A percentile compares a stretch with the other conserved stretches of the same genome.
These are phyloP conservation scores for Amaranthus palmeri DNA, from an alignment of 148 eudicot genomes.

Conservation along the genomic window DNA sequence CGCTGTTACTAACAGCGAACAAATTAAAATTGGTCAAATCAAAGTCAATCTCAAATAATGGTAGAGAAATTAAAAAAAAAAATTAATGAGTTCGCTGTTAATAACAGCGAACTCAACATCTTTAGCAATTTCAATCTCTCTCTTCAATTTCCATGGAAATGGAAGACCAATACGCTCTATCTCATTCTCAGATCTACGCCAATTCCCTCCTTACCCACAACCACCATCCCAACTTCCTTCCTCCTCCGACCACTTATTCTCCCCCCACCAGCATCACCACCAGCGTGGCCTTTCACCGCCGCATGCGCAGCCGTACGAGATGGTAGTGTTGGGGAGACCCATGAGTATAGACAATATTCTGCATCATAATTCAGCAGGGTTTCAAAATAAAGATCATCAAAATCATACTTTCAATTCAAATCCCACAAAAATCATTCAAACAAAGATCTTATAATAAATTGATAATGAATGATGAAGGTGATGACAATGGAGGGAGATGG, in stretches of 20 bases:
- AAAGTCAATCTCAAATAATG: no score
- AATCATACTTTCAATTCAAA: slow-evolving; percentile 20
- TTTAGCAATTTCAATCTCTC: slow-evolving; percentile 15
- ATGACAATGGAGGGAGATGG: no score
- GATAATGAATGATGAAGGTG: no score
- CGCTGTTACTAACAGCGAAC: no score
- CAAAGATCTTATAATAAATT: no score
- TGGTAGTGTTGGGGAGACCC: slow-evolving; percentile 27
- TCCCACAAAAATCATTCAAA: slow-evolving; percentile 19
- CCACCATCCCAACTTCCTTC: not conserved
- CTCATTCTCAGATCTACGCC: slow-evolving; percentile 38
- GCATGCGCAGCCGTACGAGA: slow-evolving; percentile 13
- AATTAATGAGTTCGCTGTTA: no score
- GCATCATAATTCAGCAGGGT: not conserved
- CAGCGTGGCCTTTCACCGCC: not conserved
- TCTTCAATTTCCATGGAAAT: slow-evolving; percentile 22
- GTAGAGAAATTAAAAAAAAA: no score
- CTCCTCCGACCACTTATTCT: no score
- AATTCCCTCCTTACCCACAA: slow-evolving; percentile 18
- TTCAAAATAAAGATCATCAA: not conserved
- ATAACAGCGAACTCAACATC: no score
- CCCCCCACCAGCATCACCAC: no score
- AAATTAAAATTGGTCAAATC: no score
- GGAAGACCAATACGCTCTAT: slow-evolving; percentile 33
- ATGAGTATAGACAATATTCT: slow-evolving; percentile 3